Evolutionary conservation across 257 asterid genomes (phyloP).

Genomic region (Solanum rostratum): DNA sequence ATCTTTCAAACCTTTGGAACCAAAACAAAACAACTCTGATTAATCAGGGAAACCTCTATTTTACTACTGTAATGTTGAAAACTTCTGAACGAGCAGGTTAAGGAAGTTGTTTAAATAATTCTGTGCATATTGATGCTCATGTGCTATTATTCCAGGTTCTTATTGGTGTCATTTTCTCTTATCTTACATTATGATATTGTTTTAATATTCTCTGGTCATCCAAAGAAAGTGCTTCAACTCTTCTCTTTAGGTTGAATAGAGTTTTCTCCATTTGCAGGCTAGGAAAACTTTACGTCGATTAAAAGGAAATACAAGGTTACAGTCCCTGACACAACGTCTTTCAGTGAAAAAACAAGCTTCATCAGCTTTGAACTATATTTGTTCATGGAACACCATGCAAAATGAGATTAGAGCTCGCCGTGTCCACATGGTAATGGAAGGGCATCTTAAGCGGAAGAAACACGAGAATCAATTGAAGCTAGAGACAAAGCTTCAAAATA

Average conservation of each 20-base stretch:
- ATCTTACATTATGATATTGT: too few species aligned
- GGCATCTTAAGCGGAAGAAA: slow-evolving; percentile 66
- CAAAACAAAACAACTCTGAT: background rate
- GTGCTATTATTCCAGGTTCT: background rate
- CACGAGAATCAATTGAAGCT: slow-evolving; percentile 75
- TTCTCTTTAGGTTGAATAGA: background rate
- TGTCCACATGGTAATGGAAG: slow-evolving; percentile 63
- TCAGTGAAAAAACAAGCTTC: slow-evolving; percentile 70
- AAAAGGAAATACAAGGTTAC: slow-evolving; percentile 50
- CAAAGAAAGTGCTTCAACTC: background rate
- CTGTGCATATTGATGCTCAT: background rate
- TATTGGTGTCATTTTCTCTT: background rate
- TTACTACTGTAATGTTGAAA: background rate
- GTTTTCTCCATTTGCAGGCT: slow-evolving; percentile 41
- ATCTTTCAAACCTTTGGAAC: background rate
- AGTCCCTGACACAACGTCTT: slow-evolving; percentile 37
- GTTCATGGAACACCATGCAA: slow-evolving; percentile 70
- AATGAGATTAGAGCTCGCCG: slow-evolving; percentile 62
- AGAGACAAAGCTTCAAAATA: slow-evolving; percentile 74
- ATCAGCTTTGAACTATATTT: slow-evolving; percentile 48
- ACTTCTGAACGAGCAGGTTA: background rate
- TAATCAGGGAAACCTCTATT: background rate
- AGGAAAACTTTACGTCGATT: slow-evolving; percentile 40
- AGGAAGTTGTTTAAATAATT: background rate
- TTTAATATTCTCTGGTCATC: background rate